Evolutionary conservation across 306 rosid genomes (phyloP), one percentile per base, ranked within the genome.

Genomic region (Rosa lucieae): DNA sequence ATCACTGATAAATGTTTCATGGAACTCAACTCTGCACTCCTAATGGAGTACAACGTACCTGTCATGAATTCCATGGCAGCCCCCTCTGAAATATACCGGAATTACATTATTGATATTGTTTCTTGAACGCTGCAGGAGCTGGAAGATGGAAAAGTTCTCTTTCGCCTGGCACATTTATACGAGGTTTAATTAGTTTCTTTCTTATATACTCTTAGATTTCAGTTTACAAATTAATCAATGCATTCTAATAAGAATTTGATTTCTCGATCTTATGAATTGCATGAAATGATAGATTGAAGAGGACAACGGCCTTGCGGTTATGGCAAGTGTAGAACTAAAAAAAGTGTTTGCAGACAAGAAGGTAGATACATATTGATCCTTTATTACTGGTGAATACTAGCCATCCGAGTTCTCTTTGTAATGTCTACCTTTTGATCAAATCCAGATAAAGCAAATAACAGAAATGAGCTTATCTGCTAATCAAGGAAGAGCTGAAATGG

Each of bases 401-500:
- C 44, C 37, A 44, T 23, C 48, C 9, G 21, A 13, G 8, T 32
- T 4, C 10, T 46, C 37, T 2, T 26, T 6, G 62, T 72, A 35
- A 52, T 9, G 48, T 14, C 17, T n/a, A 46, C 47, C 70, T 66
- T 66, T 66, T 66, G 47, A 66, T 37, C 70, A 65, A 35, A 65
- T 65, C 73, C 87, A 93, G 98, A 84, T 93, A 81, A 80, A 42
- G 63, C 77, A 87, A 75, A 52, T 86, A 58, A 83, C 83, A 46
- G 97, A 91, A 84, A 86, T 51, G 77, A 93, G 91, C 74, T 86
- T 93, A 75, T 88, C 94, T 43, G 94, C 90, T n/a, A 90, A 89
- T 81, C 97, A 92, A 86, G 91, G 69, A 84, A 89, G 93, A 85
- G 77, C 72, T 29, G 92, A 84, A 76, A 92, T 92, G 97, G 95